Base-by-base conservation (phyloP, 1,284 basidiomycete genomes). In the Austropuccinia psidii region DNA sequence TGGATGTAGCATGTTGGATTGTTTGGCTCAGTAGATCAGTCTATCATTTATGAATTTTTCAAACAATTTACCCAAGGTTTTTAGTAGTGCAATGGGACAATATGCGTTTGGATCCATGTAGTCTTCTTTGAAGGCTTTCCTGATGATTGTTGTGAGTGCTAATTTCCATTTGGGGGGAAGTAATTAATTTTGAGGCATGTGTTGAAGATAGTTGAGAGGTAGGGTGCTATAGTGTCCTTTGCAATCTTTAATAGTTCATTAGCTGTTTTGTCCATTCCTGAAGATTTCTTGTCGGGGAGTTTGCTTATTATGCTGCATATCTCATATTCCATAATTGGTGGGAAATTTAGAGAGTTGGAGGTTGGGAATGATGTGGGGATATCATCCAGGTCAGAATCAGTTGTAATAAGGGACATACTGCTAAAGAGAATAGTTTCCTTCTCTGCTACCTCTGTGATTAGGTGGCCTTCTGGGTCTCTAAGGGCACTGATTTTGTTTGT, bases 31-130 rank as follows among this genome's bases (percentile, higher is more conserved):
- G 27, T 39, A 41, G 11, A 41, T 57, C 11, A 69, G 52, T 4
- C 41, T 17, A 8, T 69, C 31, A 43, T 43, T 69, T 5, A 69
- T n/a, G 6, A 69, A 17, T 15, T 55, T 60, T 39, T 72, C 69
- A 27, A 72, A 54, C 1, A 72, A 9, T 49, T 72, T 67, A 1
- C 64, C 64, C 21, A 67, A 1, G 11, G 47, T 52, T 17, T 49
- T 49, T 1, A 67, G 35, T 3, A 67, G 17, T 8, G 64, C 45
- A 13, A 67, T 67, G 13, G 65, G 65, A 19, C 33, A 1, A 21
- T 67, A 67, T 9, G 65, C 65, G 4, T 45, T 45, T 1, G 65
- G 49, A 11, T 54, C 24, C 17, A 11, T 8, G n/a, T 67, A 67
- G 31, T 67, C 65, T 6, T 37, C 35, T 43, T 67, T 67, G 19